Percentiles rank a stretch among this genome's conserved stretches.
These are phyloP conservation scores for Helicostylum pulchrum DNA, from an alignment of 192 early-diverging fungal species.

Conservation along the genomic window DNA sequence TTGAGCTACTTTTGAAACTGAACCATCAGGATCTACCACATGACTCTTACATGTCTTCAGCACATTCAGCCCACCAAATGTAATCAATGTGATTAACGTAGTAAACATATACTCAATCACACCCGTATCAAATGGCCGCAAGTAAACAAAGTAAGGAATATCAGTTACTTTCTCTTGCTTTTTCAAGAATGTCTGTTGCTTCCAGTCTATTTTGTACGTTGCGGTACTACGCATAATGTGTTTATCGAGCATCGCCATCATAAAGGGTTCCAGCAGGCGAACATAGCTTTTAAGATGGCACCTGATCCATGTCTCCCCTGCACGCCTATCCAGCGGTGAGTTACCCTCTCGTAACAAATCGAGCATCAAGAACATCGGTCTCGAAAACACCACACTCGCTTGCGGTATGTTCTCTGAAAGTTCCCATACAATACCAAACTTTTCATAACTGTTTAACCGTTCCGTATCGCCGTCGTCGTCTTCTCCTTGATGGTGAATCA, in stretches of 20 bases:
- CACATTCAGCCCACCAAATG: conserved; percentile 54
- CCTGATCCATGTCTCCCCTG: conserved; percentile 70
- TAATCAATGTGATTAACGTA: conserved; percentile 47
- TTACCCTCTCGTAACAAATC: conserved; percentile 60
- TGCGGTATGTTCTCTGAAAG: conserved; percentile 51
- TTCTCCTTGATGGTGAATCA: conserved; percentile 38
- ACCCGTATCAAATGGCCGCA: conserved; percentile 60
- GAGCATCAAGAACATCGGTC: conserved; percentile 76
- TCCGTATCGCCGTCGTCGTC: too few species aligned
- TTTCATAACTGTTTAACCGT: conserved; percentile 47
- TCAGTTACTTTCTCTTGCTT: conserved; percentile 16
- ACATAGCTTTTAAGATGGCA: conserved; percentile 59
- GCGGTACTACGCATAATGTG: conserved; percentile 38
- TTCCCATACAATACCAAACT: conserved; percentile 72
- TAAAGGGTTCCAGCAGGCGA: conserved; percentile 59
- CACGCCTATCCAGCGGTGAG: conserved; percentile 50
- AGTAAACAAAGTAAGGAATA: conserved; percentile 49
- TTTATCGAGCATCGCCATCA: conserved; percentile 45
- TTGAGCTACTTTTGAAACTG: conserved; percentile 4
- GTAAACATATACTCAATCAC: conserved; percentile 66
- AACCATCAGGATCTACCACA: not conserved
- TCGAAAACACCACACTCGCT: conserved; percentile 53
- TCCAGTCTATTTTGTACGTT: conserved; percentile 34
- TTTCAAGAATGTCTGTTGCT: conserved; percentile 11
- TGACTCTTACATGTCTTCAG: conserved; percentile 26